Conservation (phyloP, 2,329 filamentous ascomycete genomes). For the Teratosphaeria nubilosa region DNA sequence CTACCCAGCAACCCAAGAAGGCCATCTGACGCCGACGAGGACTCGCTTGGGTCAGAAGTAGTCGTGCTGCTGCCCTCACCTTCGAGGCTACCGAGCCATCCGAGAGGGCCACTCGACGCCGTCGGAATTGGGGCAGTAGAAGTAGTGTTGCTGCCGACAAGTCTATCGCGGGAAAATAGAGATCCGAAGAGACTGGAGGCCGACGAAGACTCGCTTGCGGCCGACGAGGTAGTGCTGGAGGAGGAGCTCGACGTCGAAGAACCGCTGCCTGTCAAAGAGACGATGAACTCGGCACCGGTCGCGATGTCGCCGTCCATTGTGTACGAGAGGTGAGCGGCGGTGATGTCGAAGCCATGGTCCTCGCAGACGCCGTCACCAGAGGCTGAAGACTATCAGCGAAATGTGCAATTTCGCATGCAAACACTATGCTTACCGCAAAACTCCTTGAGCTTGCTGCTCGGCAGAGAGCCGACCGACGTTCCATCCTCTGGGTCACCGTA, state of each 20-base stretch:
- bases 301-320: constrained; percentile 6
- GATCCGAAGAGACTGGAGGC: background rate
- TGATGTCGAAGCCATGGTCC: constrained; percentile 14
- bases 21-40: background rate
- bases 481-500: constrained; percentile 23
- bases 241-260: background rate
- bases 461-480: constrained; percentile 13
- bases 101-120: background rate
- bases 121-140: background rate
- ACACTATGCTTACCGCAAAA: constrained; percentile 14
- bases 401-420: background rate
- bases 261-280: background rate
- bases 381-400: background rate
- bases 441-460: constrained; percentile 14
- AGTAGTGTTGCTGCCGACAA: no score
- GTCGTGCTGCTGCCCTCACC: background rate
- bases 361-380: constrained; percentile 20
- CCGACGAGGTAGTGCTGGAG: background rate
- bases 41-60: background rate
- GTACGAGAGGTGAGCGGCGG: constrained; percentile 15
- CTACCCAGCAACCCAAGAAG: background rate
- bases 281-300: constrained; percentile 10
- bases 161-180: no score
- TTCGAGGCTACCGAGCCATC: background rate
- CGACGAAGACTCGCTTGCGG: background rate